Evolutionary conservation across 2,329 filamentous ascomycete species (phyloP), one percentile per base, ranked within the genome.

Genomic region (Neofusicoccum sp.): DNA sequence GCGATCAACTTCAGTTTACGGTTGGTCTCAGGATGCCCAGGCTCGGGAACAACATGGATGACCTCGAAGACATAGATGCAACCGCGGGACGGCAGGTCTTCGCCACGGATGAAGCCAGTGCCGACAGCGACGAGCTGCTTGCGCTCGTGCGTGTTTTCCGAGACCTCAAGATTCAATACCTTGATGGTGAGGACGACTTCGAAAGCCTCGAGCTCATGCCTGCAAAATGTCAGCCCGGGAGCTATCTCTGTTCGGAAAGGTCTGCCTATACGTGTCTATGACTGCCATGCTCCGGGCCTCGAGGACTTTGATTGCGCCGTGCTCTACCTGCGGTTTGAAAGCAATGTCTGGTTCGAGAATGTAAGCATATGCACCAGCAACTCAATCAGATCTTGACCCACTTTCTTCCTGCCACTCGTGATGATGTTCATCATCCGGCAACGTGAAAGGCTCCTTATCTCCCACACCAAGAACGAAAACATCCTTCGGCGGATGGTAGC

Each of bases 21-120:
- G 75, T 93, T 91, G 1, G 91, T 97, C 75, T 97, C 93, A 0
- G 93, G 92, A 6, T 86, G 86, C 16, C 88, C 91, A 0, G 93
- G 93, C 66, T 97, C 89, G 0, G 95, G 94, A 1, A 97, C 94
- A 36, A 99, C 95, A 37, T 89, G 86, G 64, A 96, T 93, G 34
- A 99, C 86, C 71, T 97, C 93, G 71, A 95, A 96, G 52, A 98
- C 91, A 70, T 95, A 93, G 43, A 99, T 86, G 44, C 89, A 86
- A 2, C 95, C 95, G 49, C 91, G 87, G 0, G 93, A 89, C 0
- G 93, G 89, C 63, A 96, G 85, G 71, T 98, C 95, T 77, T 99
- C 95, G 44, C 95, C 95, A 65, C 89, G 89, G n/a, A 89, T 85
- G 31, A 95, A 85, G 1, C 92, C 89, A 0, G 94, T 97, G 12